These are phyloP conservation scores for Barbarea vulgaris DNA, from an alignment of 345 rosid genomes.

Conservation along the genomic window DNA sequence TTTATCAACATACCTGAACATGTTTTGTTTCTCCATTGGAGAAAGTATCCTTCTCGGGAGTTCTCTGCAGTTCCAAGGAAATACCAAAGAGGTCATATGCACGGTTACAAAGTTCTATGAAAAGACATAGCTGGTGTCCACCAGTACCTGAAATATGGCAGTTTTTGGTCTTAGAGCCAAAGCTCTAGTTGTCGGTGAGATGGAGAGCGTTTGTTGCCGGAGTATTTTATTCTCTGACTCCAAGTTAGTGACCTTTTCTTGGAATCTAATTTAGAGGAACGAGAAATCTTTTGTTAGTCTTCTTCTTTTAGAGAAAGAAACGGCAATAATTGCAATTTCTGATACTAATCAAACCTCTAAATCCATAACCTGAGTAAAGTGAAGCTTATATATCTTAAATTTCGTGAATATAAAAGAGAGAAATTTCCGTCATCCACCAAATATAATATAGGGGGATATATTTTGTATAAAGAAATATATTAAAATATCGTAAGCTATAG, in stretches of 20 bases:
- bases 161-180: constrained; percentile 62
- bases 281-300: constrained; percentile 2
- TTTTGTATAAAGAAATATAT: neutral
- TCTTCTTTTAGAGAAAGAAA: neutral
- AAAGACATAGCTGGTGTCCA: constrained; percentile 24
- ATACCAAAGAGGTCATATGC: constrained; percentile 19
- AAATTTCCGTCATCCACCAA: neutral
- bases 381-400: neutral
- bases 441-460: neutral
- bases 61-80: constrained; percentile 63
- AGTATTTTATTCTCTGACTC: constrained; percentile 93
- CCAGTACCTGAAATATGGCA: constrained; percentile 65
- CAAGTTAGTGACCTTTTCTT: constrained; percentile 78
- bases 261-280: constrained; percentile 33
- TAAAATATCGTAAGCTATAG: neutral
- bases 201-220: constrained; percentile 82
- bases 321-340: constrained; percentile 1
- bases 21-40: constrained; percentile 69
- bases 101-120: constrained; percentile 13
- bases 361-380: neutral
- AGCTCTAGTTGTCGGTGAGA: constrained; percentile 76
- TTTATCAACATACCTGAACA: constrained; percentile 42
- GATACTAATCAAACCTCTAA: constrained; percentile 2
- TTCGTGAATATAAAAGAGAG: neutral
- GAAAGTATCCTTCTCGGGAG: constrained; percentile 62